Conservation (phyloP, 768 basidiomycete genomes). For the Rhizopogon salebrosus region DNA sequence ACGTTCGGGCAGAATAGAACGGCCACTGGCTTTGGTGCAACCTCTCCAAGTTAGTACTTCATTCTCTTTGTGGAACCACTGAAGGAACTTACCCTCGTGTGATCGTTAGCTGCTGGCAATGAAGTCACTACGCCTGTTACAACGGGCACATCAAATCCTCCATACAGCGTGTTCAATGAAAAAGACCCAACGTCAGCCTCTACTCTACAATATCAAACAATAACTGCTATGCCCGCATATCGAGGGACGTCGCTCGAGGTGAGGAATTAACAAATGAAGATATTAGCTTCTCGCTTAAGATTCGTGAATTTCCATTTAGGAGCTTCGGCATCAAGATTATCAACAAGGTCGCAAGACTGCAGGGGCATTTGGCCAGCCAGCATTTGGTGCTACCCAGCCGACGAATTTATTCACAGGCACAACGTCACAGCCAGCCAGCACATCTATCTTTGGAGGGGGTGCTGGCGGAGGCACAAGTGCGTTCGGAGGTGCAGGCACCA, state of each 20-base stretch:
- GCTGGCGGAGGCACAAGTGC: conserved; percentile 6
- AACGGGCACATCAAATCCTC: conserved; percentile 64
- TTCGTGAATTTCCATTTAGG: conserved; percentile 33
- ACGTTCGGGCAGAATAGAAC: conserved; percentile 56
- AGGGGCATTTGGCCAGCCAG: conserved; percentile 51
- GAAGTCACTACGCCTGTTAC: conserved; percentile 40
- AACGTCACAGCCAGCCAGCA: conserved; percentile 20
- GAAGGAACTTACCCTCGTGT: conserved; percentile 7
- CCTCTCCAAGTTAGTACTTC: conserved; percentile 27
- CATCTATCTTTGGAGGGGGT: conserved; percentile 26
- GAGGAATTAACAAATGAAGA: conserved; percentile 16
- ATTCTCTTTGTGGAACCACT: conserved; percentile 2
- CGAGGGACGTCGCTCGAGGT: conserved; percentile 76
- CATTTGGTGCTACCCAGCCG: conserved; percentile 22
- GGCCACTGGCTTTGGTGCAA: conserved; percentile 38
- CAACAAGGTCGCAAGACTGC: conserved; percentile 69
- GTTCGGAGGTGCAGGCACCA: conserved; percentile 17
- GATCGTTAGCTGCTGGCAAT: conserved; percentile 24
- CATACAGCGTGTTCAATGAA: conserved; percentile 55
- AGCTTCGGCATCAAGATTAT: conserved; percentile 75
- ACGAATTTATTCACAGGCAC: conserved; percentile 22
- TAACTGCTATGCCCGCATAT: conserved; percentile 77
- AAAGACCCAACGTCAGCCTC: conserved; percentile 52
- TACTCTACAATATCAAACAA: conserved; percentile 71
- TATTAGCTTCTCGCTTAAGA: conserved; percentile 4